phyloP scores from a whole-genome alignment of 768 basidiomycete species.

The Tylopilus felleus region DNA sequence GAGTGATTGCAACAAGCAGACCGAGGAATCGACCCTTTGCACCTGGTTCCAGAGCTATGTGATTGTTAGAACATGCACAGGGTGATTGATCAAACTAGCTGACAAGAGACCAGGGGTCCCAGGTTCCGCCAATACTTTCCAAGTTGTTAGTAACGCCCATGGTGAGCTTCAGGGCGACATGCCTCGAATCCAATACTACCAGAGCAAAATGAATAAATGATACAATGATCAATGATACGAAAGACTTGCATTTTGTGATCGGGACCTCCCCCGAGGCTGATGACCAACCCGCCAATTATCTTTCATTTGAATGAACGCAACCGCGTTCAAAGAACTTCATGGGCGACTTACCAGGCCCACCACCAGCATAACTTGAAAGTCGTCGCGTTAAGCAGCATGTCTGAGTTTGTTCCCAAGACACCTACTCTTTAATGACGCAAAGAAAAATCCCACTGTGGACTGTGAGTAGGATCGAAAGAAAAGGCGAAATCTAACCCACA shows the following conservation, averaged over 20 bases:
- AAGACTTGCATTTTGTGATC: constrained; percentile 38
- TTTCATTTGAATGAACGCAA: constrained; percentile 1
- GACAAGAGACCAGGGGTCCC: constrained; percentile 24
- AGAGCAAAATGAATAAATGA: neutral
- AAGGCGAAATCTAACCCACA: constrained; percentile 6
- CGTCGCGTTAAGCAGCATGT: neutral
- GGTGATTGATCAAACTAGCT: neutral
- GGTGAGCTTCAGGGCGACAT: neutral
- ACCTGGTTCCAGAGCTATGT: constrained; percentile 17
- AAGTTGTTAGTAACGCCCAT: neutral
- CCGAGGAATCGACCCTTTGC: constrained; percentile 20
- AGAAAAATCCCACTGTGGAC: constrained; percentile 19
- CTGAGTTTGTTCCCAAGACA: neutral
- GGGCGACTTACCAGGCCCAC: constrained; percentile 28
- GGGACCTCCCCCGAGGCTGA: too few species aligned
- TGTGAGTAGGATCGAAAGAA: constrained; percentile 1
- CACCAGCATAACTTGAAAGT: constrained; percentile 36
- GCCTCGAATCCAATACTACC: constrained; percentile 19
- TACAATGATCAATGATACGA: constrained; percentile 30
- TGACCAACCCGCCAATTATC: constrained; percentile 44
- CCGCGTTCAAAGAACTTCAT: neutral
- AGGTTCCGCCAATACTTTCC: constrained; percentile 22
- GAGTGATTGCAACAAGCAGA: constrained; percentile 17
- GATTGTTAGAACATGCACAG: neutral
- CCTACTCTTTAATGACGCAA: constrained; percentile 24